Percentiles rank a stretch among this genome's conserved stretches.
Evolutionary conservation across 129 eudicot genomes (phyloP).

Genomic region (Ambrosia artemisiifolia): DNA sequence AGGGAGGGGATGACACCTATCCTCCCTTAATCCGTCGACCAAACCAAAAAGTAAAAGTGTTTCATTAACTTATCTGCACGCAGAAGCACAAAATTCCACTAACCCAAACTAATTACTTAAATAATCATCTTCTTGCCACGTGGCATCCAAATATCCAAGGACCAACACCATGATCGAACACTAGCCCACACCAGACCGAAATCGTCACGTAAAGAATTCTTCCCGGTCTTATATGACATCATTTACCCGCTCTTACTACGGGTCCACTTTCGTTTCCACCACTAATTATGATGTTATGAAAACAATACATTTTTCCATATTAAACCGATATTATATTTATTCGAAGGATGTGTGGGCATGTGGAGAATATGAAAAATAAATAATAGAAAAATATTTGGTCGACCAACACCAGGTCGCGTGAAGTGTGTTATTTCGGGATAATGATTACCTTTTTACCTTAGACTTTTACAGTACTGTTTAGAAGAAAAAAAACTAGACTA

Average conservation of each 20-base stretch:
- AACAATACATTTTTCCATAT: neutral
- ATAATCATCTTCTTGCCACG: conserved; percentile 4
- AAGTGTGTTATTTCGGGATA: conserved; percentile 19
- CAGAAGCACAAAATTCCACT: conserved; percentile 38
- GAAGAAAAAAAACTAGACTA: neutral
- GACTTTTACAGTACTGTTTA: neutral
- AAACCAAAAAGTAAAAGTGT: conserved; percentile 31
- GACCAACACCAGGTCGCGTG: conserved; percentile 45
- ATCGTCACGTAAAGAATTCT: conserved; percentile 31
- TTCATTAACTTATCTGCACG: conserved; percentile 51
- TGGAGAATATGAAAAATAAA: neutral
- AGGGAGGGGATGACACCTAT: neutral
- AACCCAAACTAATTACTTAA: neutral
- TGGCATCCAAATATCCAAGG: conserved; percentile 22
- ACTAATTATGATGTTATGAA: neutral
- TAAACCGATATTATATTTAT: neutral
- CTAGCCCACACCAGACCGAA: conserved; percentile 47
- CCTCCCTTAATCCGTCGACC: conserved; percentile 21
- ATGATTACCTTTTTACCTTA: conserved; percentile 16
- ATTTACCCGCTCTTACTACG: conserved; percentile 17
- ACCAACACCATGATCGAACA: conserved; percentile 38
- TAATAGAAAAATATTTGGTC: conserved; percentile 23
- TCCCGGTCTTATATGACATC: conserved; percentile 26
- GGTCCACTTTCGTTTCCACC: conserved; percentile 49
- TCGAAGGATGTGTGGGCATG: conserved; percentile 31